These are phyloP conservation scores for Capniomyces stellatus DNA, from an alignment of 371 early-diverging fungal genomes.

Conservation along the genomic window DNA sequence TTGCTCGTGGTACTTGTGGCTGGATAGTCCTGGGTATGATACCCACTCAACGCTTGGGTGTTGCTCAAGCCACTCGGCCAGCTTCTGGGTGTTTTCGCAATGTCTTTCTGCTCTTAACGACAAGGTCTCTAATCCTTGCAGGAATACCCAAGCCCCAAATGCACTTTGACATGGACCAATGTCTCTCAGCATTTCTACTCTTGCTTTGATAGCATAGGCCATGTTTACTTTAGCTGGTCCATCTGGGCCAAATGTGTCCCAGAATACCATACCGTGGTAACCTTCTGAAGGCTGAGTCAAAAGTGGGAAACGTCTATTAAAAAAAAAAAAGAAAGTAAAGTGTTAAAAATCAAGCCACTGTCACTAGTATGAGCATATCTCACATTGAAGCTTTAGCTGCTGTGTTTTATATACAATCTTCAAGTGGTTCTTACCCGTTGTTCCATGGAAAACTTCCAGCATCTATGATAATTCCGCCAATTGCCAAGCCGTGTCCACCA, in stretches of 20 bases:
- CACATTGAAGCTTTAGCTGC: too few species aligned
- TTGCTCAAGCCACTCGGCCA: conserved; percentile 57
- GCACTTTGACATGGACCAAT: conserved; percentile 67
- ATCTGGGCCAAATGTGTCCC: conserved; percentile 59
- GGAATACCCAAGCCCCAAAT: conserved; percentile 62
- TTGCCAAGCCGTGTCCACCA: conserved; percentile 63
- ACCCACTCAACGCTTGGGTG: conserved; percentile 61
- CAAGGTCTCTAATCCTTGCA: conserved; percentile 75
- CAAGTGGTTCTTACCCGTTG: too few species aligned
- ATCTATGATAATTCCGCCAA: conserved; percentile 76
- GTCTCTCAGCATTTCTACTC: conserved; percentile 66
- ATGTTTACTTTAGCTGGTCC: conserved; percentile 37
- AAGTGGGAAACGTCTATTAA: conserved; percentile 64
- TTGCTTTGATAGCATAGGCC: conserved; percentile 50
- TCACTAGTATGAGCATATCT: too few species aligned
- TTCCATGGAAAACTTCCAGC: conserved; percentile 71
- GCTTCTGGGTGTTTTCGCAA: conserved; percentile 47
- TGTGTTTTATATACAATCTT: too few species aligned
- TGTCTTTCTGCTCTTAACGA: conserved; percentile 78
- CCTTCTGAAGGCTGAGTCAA: conserved; percentile 68
- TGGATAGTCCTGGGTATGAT: conserved; percentile 63
- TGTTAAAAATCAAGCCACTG: too few species aligned
- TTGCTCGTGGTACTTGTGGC: conserved; percentile 45
- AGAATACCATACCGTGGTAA: conserved; percentile 71
- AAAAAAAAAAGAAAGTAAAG: too few species aligned